These are phyloP conservation scores for Thalassiosira pacifica DNA, from an alignment of 352 stramenopile species.

Conservation along the genomic window DNA sequence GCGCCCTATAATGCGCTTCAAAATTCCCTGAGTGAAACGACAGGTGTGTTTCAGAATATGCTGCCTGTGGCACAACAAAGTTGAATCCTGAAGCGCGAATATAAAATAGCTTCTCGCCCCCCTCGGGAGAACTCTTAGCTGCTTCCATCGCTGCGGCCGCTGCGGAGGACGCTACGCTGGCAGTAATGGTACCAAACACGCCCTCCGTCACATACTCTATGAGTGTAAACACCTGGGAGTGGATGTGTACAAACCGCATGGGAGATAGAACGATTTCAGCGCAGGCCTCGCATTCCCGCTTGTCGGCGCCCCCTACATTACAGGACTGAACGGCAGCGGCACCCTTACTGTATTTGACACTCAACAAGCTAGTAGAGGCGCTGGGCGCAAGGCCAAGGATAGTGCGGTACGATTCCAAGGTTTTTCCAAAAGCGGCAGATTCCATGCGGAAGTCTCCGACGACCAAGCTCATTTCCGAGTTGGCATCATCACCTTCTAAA, in stretches of 20 bases:
- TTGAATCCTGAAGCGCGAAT: slow-evolving; percentile 83
- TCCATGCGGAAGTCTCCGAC: slow-evolving; percentile 82
- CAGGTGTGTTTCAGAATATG: slow-evolving; percentile 76
- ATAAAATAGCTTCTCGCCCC: slow-evolving; percentile 73
- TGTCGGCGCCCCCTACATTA: slow-evolving; percentile 62
- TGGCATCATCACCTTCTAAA: slow-evolving; percentile 51
- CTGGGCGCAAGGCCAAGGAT: slow-evolving; percentile 81
- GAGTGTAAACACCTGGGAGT: slow-evolving; percentile 81
- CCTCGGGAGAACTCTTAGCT: slow-evolving; percentile 67
- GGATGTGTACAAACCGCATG: slow-evolving; percentile 85
- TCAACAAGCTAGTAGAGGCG: slow-evolving; percentile 77
- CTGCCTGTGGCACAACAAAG: slow-evolving; percentile 81
- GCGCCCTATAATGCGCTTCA: slow-evolving; percentile 73
- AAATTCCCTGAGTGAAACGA: slow-evolving; percentile 72
- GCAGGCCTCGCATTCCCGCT: slow-evolving; percentile 72
- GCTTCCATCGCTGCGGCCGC: slow-evolving; percentile 79
- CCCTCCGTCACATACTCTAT: slow-evolving; percentile 78
- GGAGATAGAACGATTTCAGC: slow-evolving; percentile 80
- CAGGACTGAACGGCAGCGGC: slow-evolving; percentile 63
- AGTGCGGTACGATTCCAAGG: slow-evolving; percentile 76
- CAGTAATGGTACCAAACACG: slow-evolving; percentile 81
- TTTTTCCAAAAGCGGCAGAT: slow-evolving; percentile 62
- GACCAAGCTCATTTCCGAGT: slow-evolving; percentile 70
- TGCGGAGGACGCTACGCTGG: slow-evolving; percentile 77
- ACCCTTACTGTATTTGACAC: slow-evolving; percentile 80